These are phyloP conservation scores for Piedraia hortae DNA, from an alignment of 2,329 filamentous ascomycete genomes.

Conservation along the genomic window DNA sequence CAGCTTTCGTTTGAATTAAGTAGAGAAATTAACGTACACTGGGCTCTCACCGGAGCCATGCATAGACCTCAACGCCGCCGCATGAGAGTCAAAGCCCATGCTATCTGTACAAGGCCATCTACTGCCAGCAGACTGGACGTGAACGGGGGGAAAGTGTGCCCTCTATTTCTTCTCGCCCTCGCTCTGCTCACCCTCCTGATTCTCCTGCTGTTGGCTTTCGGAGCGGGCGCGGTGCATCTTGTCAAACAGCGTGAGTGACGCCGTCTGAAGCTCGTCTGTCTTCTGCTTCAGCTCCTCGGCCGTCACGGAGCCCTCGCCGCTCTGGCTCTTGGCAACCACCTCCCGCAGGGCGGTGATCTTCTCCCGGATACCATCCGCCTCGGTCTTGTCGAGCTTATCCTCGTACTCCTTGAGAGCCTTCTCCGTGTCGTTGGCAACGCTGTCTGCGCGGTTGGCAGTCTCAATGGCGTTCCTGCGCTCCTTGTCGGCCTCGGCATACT, in stretches of 20 bases:
- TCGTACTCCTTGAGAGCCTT: constrained; percentile 93
- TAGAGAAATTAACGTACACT: too few relatives aligned
- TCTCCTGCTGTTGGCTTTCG: constrained; percentile 22
- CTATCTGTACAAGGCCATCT: too few relatives aligned
- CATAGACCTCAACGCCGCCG: too few relatives aligned
- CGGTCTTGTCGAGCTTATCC: constrained; percentile 86
- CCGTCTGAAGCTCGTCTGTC: constrained; percentile 91
- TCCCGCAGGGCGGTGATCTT: constrained; percentile 69
- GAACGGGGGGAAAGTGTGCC: too few relatives aligned
- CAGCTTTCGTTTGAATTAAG: too few relatives aligned
- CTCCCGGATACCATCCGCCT: constrained; percentile 78
- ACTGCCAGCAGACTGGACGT: too few relatives aligned
- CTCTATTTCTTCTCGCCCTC: constrained; percentile 51
- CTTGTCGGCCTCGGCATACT: constrained; percentile 84
- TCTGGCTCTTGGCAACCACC: constrained; percentile 80
- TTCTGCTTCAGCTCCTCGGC: constrained; percentile 92
- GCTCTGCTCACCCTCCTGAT: constrained; percentile 16
- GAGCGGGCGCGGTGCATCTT: constrained; percentile 96
- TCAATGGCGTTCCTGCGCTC: constrained; percentile 90
- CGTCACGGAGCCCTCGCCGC: constrained; percentile 62
- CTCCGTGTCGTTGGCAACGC: constrained; percentile 89
- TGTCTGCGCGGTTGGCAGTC: constrained; percentile 90
- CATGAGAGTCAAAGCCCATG: too few relatives aligned
- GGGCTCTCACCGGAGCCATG: too few relatives aligned
- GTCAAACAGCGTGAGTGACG: constrained; percentile 89